Evolutionary conservation across 768 basidiomycete genomes (phyloP), one percentile per base, ranked within the genome.

Genomic region (Ephemerocybe angulata): DNA sequence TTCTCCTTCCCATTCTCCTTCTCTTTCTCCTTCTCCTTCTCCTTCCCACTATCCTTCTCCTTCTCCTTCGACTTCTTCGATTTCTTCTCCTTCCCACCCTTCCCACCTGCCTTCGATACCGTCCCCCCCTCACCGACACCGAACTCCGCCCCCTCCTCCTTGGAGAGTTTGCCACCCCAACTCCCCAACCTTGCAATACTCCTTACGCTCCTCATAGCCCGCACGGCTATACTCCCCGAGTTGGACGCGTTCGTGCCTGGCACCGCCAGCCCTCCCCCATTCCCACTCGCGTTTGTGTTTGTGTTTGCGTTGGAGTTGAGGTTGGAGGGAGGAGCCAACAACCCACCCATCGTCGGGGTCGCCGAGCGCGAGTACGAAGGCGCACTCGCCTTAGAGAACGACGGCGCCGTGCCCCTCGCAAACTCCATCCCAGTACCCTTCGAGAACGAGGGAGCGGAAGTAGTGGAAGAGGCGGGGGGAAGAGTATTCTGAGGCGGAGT

Each of bases 171-270:
- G 15, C 30, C 49, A 22, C 83, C 81, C 87, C 88, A 88, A 62
- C 85, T 86, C 1, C 84, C 80, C 43, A 91, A 84, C 30, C 84
- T 73, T 3, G 90, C 89, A 38, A 91, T 67, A 2, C 84, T 85
- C 25, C 85, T 76, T 60, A 93, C 84, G 13, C 85, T 86, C 40
- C 86, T 77, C 73, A 92, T 91, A 4, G 90, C 90, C 4, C 90
- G 81, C 27, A 91, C 55, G 0, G 90, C 90, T 40, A 92, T 87
- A 0, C 87, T 89, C 28, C 79, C 82, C 27, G 80, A 78, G 27
- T 57, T 62, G 31, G 52, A 44, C 22, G 35, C 50, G 49, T 61
- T 60, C 24, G 4, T 24, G 28, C 31, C n/a, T 33, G 29, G 28
- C 5, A 21, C n/a, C 7, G 30, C 31, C 31, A n/a, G n/a, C n/a